Evolutionary conservation across 805 yeast genomes (phyloP).

Genomic region (Danielozyma ontarioensis): DNA sequence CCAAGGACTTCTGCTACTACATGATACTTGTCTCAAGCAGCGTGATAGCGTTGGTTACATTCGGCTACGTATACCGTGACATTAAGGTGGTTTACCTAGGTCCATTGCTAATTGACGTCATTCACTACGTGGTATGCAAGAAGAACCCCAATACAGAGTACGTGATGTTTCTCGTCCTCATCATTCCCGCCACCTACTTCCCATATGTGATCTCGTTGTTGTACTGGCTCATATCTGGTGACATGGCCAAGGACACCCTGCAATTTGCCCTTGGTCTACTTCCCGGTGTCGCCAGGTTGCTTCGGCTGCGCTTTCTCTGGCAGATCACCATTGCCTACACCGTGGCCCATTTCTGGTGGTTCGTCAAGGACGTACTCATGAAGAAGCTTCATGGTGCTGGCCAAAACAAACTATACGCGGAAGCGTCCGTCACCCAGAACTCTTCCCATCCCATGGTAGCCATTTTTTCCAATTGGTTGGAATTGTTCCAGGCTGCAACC

Average conservation of each 20-base stretch:
- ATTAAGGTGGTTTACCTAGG: conserved; percentile 6
- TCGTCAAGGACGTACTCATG: conserved; percentile 7
- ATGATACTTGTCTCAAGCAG: conserved; percentile 4
- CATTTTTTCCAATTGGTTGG: background rate
- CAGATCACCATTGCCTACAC: conserved; percentile 5
- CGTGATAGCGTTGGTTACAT: conserved; percentile 4
- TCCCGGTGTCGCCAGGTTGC: too few species aligned
- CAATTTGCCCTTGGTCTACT: conserved; percentile 2
- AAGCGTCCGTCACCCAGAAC: background rate
- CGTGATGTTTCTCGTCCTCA: conserved; percentile 7
- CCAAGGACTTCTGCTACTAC: conserved; percentile 10
- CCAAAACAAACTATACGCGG: background rate
- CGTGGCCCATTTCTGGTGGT: conserved; percentile 14
- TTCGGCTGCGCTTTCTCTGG: conserved; percentile 1
- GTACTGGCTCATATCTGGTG: conserved; percentile 4
- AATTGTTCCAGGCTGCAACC: background rate
- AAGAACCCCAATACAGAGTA: conserved; percentile 6
- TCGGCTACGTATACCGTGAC: conserved; percentile 2
- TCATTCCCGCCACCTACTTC: conserved; percentile 7
- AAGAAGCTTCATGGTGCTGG: conserved; percentile 1
- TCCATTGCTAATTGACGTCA: conserved; percentile 6
- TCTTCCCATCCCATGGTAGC: background rate
- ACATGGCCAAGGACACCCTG: background rate
- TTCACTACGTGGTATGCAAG: conserved; percentile 11
- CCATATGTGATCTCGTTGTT: conserved; percentile 6